Conservation (phyloP, 2,329 filamentous ascomycete species). For the Hypoxylon sp. region DNA sequence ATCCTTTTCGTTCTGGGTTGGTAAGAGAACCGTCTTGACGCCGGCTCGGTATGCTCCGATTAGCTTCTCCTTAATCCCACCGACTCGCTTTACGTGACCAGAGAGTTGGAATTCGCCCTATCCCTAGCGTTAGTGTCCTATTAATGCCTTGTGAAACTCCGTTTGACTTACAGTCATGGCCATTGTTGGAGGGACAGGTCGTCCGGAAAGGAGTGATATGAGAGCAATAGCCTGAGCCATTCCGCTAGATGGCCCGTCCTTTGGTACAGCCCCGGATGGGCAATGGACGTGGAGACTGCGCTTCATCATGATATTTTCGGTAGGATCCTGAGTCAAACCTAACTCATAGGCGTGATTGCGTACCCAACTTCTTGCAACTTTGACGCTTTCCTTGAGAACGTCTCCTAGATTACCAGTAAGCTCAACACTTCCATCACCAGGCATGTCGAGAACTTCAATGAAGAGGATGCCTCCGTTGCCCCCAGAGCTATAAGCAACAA, state of each 20-base stretch:
- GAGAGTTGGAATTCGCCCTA: conserved; percentile 82
- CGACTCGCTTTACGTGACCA: conserved; percentile 92
- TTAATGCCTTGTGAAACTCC: conserved; percentile 35
- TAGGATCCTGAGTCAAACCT: conserved; percentile 83
- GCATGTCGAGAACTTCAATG: conserved; percentile 98
- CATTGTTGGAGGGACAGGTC: conserved; percentile 88
- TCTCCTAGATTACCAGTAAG: conserved; percentile 96
- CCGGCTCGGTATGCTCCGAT: conserved; percentile 94
- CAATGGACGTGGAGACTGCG: conserved; percentile 97
- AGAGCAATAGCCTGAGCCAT: conserved; percentile 95
- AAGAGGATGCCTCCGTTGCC: conserved; percentile 97
- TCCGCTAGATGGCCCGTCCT: conserved; percentile 89
- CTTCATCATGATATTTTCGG: conserved; percentile 95
- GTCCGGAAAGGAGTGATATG: conserved; percentile 89
- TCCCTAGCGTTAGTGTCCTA: conserved; percentile 47
- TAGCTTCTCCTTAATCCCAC: conserved; percentile 98
- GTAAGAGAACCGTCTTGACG: conserved; percentile 93
- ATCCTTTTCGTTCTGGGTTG: conserved; percentile 91
- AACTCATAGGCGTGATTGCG: conserved; percentile 95
- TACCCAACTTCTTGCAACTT: conserved; percentile 96
- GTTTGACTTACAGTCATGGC: conserved; percentile 84
- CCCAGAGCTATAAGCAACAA: conserved; percentile 93
- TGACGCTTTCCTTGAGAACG: conserved; percentile 96
- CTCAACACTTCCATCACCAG: conserved; percentile 90
- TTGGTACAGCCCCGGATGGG: conserved; percentile 93